Percentiles rank a stretch among this genome's conserved stretches.
phyloP scores from a whole-genome alignment of 257 asterid genomes.

The Penstemon barbatus region DNA sequence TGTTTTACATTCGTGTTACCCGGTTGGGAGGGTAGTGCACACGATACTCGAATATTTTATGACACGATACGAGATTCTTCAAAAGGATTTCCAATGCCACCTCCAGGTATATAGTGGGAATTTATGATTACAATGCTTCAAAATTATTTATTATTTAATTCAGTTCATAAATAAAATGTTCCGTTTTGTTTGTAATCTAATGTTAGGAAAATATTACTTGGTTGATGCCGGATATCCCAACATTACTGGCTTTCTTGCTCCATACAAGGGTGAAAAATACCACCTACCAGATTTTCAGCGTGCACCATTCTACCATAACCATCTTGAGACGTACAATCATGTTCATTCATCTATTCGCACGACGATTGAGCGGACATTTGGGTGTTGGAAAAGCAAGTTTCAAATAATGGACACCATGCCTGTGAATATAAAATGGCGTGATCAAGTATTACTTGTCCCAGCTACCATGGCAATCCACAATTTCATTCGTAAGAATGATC shows the following conservation, averaged over 20 bases:
- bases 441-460: neutral
- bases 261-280: constrained; percentile 1
- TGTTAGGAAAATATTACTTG: neutral
- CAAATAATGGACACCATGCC: neutral
- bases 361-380: neutral
- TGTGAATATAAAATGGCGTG: neutral
- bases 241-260: neutral
- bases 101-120: neutral
- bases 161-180: neutral
- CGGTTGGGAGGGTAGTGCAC: neutral
- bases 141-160: no score
- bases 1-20: neutral
- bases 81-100: neutral
- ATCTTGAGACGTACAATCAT: constrained; percentile 1
- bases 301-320: neutral
- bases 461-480: constrained; percentile 10
- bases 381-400: neutral
- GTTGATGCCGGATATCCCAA: neutral
- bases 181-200: neutral
- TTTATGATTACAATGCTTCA: no score
- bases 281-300: neutral
- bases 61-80: neutral
- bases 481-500: constrained; percentile 1
- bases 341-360: neutral
- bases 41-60: neutral